Evolutionary conservation across 1,284 basidiomycete genomes (phyloP), one percentile per base, ranked within the genome.

Genomic region (Phlebopus sp.): DNA sequence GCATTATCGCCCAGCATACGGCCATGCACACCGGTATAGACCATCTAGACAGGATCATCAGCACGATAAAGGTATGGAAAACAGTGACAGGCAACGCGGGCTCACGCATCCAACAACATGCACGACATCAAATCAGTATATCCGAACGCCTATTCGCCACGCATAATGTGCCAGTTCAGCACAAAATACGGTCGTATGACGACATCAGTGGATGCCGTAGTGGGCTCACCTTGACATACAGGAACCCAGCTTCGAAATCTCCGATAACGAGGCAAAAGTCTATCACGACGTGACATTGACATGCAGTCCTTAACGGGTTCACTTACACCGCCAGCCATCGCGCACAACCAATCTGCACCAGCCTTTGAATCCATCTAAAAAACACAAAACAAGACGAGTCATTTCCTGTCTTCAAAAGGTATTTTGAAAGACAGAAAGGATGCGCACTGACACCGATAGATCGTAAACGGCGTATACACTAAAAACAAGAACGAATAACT

Each of bases 391-490:
- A 11, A 29, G 7, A 29, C 10, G 5, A 9, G 10, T 29, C 10
- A 29, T 11, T 11, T 9, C 10, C 10, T 5, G 10, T 9, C 27
- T 11, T 29, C 27, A 32, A 27, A 50, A 25, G 41, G 41, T 25
- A 21, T 44, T n/a, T 11, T 13, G 4, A 5, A 14, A n/a, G 8
- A 6, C 4, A 31, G 41, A 8, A 14, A 31, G n/a, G 15, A 13
- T 42, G 37, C 25, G n/a, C 13, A 66, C 76, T 47, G 51, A 83
- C 80, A 86, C 62, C 76, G 71, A 63, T 88, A 90, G 50, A 91
- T 84, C 21, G 88, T 91, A 72, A 86, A 88, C 1, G 87, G 86
- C n/a, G 87, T 89, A 61, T 89, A 90, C 47, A 82, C 71, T n/a
- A 74, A 50, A 65, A 82, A 86, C 39, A 90, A 61, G 8, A 82